Evolutionary conservation across 768 basidiomycete genomes (phyloP), one percentile per base, ranked within the genome.

Genomic region (Xerocomus potaroensis): DNA sequence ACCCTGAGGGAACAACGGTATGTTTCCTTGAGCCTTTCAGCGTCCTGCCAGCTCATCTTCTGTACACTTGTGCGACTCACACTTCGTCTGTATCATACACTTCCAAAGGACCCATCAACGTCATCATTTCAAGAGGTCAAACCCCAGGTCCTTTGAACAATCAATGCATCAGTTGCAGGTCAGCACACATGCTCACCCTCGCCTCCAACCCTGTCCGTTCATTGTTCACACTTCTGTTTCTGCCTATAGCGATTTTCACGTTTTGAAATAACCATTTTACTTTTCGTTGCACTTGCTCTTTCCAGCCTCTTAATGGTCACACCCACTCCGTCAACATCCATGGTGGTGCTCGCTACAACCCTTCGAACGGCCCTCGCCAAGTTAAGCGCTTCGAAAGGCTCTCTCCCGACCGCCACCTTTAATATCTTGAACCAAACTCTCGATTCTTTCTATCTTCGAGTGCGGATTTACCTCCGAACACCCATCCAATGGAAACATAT

Each of bases 391-490:
- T 24, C 43, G 23, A 21, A 52, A 18, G n/a, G 41, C 16, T 39
- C 41, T 16, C 18, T 48, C 14, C 19, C 53, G 4, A 19, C 24
- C 2, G 22, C 41, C 19, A 29, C 65, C 21, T 49, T 58, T 35
- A 12, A 37, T 18, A 21, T 30, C 22, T 26, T 63, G 12, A 32
- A 42, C n/a, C 43, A 39, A 29, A 43, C 57, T 11, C n/a, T 64
- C 36, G 45, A 48, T 26, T 31, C 52, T 3, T 45, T 47, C n/a
- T 59, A 37, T 23, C 48, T 61, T 35, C 59, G 41, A 6, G 32
- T 45, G 26, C 48, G 56, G 29, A 47, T 53, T 45, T 37, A 31
- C 5, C 36, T 53, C 24, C 44, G 22, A 12, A 21, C 50, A 1
- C 54, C 56, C 4, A 19, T 19, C 14, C 56, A 27, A 24, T 59